Conservation (phyloP, 495 filamentous ascomycete species). For the Penicillium mononematosum region DNA sequence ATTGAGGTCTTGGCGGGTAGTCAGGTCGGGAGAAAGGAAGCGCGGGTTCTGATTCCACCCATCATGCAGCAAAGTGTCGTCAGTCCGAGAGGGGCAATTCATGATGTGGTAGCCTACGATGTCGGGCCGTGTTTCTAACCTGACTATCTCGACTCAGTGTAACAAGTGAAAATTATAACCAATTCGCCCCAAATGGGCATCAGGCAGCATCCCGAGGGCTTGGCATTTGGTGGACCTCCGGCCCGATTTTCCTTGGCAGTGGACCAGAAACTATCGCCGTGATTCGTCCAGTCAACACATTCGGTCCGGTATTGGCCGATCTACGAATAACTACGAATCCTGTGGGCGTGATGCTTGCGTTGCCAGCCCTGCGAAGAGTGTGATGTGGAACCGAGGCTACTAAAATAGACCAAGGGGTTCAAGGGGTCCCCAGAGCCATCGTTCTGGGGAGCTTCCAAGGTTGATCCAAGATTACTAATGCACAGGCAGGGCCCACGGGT, state of each 20-base stretch:
- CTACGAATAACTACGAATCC: not conserved
- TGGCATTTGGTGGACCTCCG: conserved; percentile 12
- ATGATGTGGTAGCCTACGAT: conserved; percentile 31
- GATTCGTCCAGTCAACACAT: not conserved
- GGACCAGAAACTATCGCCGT: not conserved
- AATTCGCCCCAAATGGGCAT: not conserved
- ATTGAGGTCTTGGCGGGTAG: conserved; percentile 59
- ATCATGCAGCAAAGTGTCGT: conserved; percentile 47
- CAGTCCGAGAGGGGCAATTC: conserved; percentile 58
- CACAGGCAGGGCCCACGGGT: not conserved
- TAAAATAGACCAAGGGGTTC: not conserved
- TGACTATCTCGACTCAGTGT: not conserved
- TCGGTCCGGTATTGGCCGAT: conserved; percentile 7
- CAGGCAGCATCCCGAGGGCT: conserved; percentile 13
- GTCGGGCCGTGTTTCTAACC: not conserved
- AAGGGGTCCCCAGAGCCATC: not conserved
- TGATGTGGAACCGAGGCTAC: not conserved
- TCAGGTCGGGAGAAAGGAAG: conserved; percentile 50
- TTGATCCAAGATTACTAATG: not conserved
- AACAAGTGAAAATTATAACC: not conserved
- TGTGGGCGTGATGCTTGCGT: not conserved
- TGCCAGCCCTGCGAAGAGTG: not conserved
- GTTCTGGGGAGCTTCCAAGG: not conserved
- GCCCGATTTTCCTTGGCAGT: conserved; percentile 16
- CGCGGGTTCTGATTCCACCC: conserved; percentile 57